Evolutionary conservation across 2,329 filamentous ascomycete genomes (phyloP), one percentile per base, ranked within the genome.

Genomic region (Ustilaginoidea virens): DNA sequence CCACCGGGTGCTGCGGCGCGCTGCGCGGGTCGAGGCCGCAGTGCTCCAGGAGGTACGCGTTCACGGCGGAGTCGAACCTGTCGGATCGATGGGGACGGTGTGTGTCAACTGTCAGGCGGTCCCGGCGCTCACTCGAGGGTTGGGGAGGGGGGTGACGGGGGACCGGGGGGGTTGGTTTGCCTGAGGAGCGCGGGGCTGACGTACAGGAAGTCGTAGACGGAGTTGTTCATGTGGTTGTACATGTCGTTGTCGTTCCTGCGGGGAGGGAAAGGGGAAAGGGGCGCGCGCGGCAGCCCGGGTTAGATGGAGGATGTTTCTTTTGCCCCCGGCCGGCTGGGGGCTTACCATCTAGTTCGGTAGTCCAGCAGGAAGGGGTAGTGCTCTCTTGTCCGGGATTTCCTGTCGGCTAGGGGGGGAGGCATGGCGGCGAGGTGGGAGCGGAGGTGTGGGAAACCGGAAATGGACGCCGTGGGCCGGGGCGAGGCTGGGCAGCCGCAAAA

Each of bases 171-270:
- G n/a, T n/a, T n/a, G n/a, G n/a, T n/a, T n/a, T n/a, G n/a, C n/a
- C n/a, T n/a, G n/a, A n/a, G n/a, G n/a, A 18, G 10, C 17, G 6
- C 30, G 33, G 17, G 14, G 23, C 10, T 16, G 5, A 8, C 61
- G 47, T 51, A 75, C 66, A 92, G 65, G 36, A 80, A 77, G 43
- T 80, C 80, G 54, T 93, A 93, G 30, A 90, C 66, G 23, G 75
- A 80, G 48, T 92, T 93, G 58, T 93, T 93, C 63, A 92, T 73
- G 49, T 96, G 87, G 35, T 81, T 68, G 53, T 90, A 93, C 80
- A 92, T 90, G 58, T 93, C 85, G 48, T 92, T 92, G 54, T 93
- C 85, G 50, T 72, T 75, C 82, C 82, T 86, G 33, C 14, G 8
- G 7, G n/a, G 25, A 35, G 33, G 34, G 24, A 31, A 12, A 15